phyloP scores from a whole-genome alignment of 805 yeast species.

The Wickerhamiella alocasiicola region DNA sequence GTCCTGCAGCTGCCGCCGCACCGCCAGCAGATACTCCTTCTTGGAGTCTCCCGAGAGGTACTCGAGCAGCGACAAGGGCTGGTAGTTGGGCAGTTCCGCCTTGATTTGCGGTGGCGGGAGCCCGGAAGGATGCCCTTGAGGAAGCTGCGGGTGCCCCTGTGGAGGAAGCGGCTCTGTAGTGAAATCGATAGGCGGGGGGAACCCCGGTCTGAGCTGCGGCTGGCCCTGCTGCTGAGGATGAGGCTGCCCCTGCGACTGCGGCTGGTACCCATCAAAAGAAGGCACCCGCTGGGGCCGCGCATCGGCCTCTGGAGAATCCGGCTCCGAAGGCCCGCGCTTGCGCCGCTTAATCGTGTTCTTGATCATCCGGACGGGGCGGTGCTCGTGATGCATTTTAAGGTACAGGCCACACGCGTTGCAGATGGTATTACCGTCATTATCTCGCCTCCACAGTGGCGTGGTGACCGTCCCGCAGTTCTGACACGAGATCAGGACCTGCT shows the following conservation, averaged over 20 bases:
- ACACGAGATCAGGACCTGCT: slow-evolving; percentile 55
- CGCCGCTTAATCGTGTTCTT: slow-evolving; percentile 63
- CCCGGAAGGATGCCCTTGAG: background rate
- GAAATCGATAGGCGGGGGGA: background rate
- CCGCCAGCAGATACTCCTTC: slow-evolving; percentile 26
- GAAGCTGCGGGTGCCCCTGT: background rate
- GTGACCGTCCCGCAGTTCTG: slow-evolving; percentile 74
- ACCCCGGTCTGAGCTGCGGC: background rate
- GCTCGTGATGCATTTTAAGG: slow-evolving; percentile 59
- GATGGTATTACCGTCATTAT: slow-evolving; percentile 67
- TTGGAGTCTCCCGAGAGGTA: slow-evolving; percentile 23
- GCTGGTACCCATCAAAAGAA: background rate
- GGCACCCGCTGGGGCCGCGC: too few relatives aligned
- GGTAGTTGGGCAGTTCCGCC: background rate
- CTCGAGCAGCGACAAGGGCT: slow-evolving; percentile 21
- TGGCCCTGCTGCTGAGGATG: background rate
- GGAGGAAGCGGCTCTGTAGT: background rate
- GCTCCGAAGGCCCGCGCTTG: background rate
- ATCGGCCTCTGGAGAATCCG: background rate
- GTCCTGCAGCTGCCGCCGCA: slow-evolving; percentile 26
- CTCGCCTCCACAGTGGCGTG: slow-evolving; percentile 80
- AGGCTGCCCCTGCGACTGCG: background rate
- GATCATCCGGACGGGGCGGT: slow-evolving; percentile 66
- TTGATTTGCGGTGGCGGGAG: background rate
- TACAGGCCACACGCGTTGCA: slow-evolving; percentile 82